These are phyloP conservation scores for Podosphaera xanthii DNA, from an alignment of 2,329 filamentous ascomycete species.

Conservation along the genomic window DNA sequence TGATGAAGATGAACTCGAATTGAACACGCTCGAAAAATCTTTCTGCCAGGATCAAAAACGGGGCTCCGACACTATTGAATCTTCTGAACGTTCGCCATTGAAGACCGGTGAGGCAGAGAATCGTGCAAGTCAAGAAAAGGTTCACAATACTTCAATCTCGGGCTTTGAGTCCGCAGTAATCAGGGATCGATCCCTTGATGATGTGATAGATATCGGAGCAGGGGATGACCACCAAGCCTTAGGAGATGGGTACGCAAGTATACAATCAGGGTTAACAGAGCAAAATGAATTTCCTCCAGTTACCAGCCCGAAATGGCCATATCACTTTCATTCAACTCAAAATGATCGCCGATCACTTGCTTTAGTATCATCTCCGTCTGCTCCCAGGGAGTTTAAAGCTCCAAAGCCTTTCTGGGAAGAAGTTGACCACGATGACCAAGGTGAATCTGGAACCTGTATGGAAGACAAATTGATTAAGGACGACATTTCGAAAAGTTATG, in stretches of 20 bases:
- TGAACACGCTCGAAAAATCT: neutral
- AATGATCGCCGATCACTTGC: neutral
- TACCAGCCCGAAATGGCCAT: neutral
- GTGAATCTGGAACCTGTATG: neutral
- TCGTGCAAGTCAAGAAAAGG: neutral
- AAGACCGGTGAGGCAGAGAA: neutral
- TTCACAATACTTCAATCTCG: neutral
- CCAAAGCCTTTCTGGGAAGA: slow-evolving; percentile 5
- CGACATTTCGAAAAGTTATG: slow-evolving; percentile 19
- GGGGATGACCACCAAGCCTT: neutral
- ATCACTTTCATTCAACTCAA: neutral
- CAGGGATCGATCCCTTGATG: neutral
- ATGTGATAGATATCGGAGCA: neutral
- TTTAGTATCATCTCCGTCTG: slow-evolving; percentile 2
- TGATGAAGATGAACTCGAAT: slow-evolving; percentile 14
- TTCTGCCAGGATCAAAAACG: neutral
- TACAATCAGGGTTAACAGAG: neutral
- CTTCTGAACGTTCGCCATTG: neutral
- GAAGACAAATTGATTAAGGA: slow-evolving; percentile 10
- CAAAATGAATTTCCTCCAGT: neutral
- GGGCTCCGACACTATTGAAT: neutral
- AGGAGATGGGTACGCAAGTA: neutral
- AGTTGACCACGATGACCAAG: neutral
- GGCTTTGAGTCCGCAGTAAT: neutral
- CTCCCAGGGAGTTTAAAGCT: slow-evolving; percentile 5